Base-by-base conservation (phyloP, 2,329 filamentous ascomycete genomes). In the Nothophoma quercina region DNA sequence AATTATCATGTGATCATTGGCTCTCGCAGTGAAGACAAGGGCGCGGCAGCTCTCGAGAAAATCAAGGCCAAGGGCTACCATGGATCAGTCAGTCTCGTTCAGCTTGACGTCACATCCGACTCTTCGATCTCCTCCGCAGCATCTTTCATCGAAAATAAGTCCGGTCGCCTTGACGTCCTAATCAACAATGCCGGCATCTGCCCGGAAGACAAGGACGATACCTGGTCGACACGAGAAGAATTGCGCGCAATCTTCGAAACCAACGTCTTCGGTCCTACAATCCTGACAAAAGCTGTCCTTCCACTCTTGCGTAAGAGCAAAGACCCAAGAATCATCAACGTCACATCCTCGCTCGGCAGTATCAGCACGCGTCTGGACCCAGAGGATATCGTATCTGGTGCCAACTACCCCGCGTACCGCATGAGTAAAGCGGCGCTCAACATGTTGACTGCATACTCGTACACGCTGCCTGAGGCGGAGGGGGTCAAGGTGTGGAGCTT, bases 141-240 rank as follows among this genome's bases (percentile, higher is more conserved):
- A 25, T 67, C 70, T 43, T 64, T 62, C 16, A 55, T 75, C 18
- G 60, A 58, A 50, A 23, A 60, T 4, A 58, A 64, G 5, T 69
- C 59, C 28, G 60, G 58, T 25, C 60, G 53, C 19, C 82, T 96
- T 65, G 90, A 96, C 76, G 89, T 96, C 51, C 77, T 96, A 26
- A 77, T 96, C 78, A 96, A 96, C 82, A 96, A 96, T 72, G 91
- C 92, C 25, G 91, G 90, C 15, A 75, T 83, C 7, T 75, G 77
- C 15, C 35, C 45, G 2, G 52, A 64, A 16, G 16, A 21, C 1
- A 25, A 25, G 1, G 16, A 21, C 22, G 3, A 4, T 6, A 6
- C 15, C 59, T 39, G 35, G 35, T 28, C 44, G 1, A 26, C 25
- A 7, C 19, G 45, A 22, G 58, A 39, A 2, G 32, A 32, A 13